Evolutionary conservation across 2,329 filamentous ascomycete genomes (phyloP).

Genomic region (Aspergillus alliaceus): DNA sequence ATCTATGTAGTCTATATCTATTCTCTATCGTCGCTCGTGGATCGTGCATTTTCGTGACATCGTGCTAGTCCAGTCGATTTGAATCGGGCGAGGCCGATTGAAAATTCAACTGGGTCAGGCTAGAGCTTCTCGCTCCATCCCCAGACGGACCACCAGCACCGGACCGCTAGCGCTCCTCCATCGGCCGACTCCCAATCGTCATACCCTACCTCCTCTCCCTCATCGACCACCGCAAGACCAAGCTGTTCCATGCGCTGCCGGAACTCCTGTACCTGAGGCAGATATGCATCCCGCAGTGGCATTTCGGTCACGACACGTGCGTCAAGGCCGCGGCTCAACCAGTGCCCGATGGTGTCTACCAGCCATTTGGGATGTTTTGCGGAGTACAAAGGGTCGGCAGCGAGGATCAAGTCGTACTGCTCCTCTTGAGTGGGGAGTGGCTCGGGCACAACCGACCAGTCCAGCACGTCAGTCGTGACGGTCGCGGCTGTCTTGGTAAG

Average conservation of each 20-base stretch:
- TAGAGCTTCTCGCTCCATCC: conserved; percentile 41
- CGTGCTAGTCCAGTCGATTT: conserved; percentile 14
- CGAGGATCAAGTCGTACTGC: conserved; percentile 67
- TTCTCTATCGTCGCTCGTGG: conserved; percentile 9
- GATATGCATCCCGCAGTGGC: conserved; percentile 70
- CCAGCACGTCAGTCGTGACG: conserved; percentile 65
- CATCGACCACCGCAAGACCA: conserved; percentile 54
- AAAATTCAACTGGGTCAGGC: not conserved
- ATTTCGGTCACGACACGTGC: conserved; percentile 77
- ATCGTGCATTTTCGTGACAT: conserved; percentile 34
- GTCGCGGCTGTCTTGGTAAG: conserved; percentile 58
- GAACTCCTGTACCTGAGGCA: conserved; percentile 63
- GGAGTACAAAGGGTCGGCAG: conserved; percentile 85
- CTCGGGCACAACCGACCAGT: conserved; percentile 59
- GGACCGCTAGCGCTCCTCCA: conserved; percentile 43
- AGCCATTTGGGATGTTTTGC: conserved; percentile 76
- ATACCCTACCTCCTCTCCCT: conserved; percentile 47
- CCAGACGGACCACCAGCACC: conserved; percentile 52
- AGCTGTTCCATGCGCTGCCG: conserved; percentile 59
- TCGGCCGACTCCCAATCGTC: conserved; percentile 49
- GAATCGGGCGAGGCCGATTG: no score
- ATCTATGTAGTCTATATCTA: conserved; percentile 8
- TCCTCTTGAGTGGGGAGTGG: conserved; percentile 31
- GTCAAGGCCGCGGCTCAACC: conserved; percentile 58
- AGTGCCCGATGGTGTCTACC: conserved; percentile 66